These are phyloP conservation scores for Aspergillus sclerotiicarbonarius DNA, from an alignment of 495 filamentous ascomycete species.

Conservation along the genomic window DNA sequence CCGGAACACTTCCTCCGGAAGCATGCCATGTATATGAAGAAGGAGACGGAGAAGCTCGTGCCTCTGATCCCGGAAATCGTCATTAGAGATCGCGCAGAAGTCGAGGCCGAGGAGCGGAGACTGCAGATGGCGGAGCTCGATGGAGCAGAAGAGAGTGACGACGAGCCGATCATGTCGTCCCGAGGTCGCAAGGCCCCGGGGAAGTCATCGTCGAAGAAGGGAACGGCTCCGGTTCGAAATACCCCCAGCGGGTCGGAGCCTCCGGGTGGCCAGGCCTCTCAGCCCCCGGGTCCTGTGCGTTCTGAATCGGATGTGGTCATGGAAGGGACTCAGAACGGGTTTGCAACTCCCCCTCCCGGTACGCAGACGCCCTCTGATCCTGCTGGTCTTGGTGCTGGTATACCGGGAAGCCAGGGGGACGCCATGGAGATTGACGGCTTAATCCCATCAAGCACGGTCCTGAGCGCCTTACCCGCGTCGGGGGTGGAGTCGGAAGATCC, in stretches of 20 bases:
- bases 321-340: slow-evolving; percentile 77
- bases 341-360: slow-evolving; percentile 75
- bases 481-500: slow-evolving; percentile 69
- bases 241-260: slow-evolving; percentile 69
- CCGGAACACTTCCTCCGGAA: slow-evolving; percentile 83
- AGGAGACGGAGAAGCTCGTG: slow-evolving; percentile 92
- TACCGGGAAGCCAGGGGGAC: slow-evolving; percentile 68
- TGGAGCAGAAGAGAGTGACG: slow-evolving; percentile 86
- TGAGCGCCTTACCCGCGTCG: slow-evolving; percentile 43
- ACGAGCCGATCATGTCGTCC: slow-evolving; percentile 98
- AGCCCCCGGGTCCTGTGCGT: slow-evolving; percentile 51
- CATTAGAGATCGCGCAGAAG: slow-evolving; percentile 86
- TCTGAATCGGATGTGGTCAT: slow-evolving; percentile 62
- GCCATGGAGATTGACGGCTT: slow-evolving; percentile 76
- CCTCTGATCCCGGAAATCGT: slow-evolving; percentile 91
- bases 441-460: slow-evolving; percentile 57
- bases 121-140: slow-evolving; percentile 74
- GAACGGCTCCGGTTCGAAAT: slow-evolving; percentile 68
- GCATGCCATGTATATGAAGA: slow-evolving; percentile 93
- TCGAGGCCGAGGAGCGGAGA: slow-evolving; percentile 91
- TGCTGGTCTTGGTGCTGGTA: slow-evolving; percentile 58
- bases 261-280: slow-evolving; percentile 54
- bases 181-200: slow-evolving; percentile 86
- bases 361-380: slow-evolving; percentile 75
- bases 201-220: slow-evolving; percentile 75